Base-by-base conservation (phyloP, 352 stramenopile genomes). In the Pythium sukuiense region DNA sequence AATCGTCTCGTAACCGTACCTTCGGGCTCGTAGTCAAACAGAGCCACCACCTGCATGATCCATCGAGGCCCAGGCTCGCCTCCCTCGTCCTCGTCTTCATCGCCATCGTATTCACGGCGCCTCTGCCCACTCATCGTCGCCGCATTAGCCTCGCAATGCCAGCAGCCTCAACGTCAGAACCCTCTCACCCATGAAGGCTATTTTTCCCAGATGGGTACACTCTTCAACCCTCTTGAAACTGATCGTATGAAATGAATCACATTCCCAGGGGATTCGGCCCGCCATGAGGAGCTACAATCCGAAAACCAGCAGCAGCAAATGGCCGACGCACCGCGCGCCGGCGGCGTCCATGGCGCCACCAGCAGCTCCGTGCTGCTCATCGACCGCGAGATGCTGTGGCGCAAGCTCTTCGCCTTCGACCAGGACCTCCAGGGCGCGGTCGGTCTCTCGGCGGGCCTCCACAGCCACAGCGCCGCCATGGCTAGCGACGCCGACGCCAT, bases 321-420 rank as follows among this genome's bases (percentile, higher is more conserved):
- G 55, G 37, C 2, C 18, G 55, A 35, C 8, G 6, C 29, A 7
- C 18, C 30, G 4, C 29, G 33, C 6, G 26, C 13, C n/a, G 30
- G 58, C 52, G 49, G 50, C 18, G 18, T 29, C 43, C n/a, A 27
- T 9, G 43, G n/a, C 41, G 41, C 43, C 6, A 16, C 43, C 58
- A 71, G 65, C 59, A 67, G 66, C 66, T 43, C 60, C 41, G 54
- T 79, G 62, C 71, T 91, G 69, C 65, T 74, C 35, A 83, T 92
- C 55, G 81, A 90, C 57, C 74, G 76, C 37, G 73, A 83, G 54
- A 70, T 85, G 67, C 76, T 92, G 18, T 90, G 79, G 81, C 73
- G 78, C 16, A 89, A 88, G 67, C 80, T 91, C 48, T 83, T 91
- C 43, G 77, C 77, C 5, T 88, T 91, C 54, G 80, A 87, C 58